phyloP scores from a whole-genome alignment of 352 stramenopile genomes.

The Phytophthora meadii region DNA sequence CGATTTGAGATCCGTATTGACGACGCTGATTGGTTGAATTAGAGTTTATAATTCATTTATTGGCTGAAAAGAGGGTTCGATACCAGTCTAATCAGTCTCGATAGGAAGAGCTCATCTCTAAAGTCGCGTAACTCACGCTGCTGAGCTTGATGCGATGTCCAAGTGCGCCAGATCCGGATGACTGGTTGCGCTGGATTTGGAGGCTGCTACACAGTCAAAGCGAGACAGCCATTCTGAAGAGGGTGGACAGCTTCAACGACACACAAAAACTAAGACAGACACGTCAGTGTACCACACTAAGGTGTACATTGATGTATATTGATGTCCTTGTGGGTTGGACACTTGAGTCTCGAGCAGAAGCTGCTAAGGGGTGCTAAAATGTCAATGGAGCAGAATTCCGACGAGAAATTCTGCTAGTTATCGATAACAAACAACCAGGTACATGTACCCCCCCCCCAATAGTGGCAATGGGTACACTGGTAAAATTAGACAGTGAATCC shows the following conservation, averaged over 20 bases:
- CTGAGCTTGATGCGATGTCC: background rate
- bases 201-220: background rate
- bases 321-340: no score
- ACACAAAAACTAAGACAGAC: background rate
- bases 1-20: constrained; percentile 8
- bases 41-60: background rate
- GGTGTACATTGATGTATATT: no score
- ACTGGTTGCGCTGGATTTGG: constrained; percentile 5
- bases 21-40: constrained; percentile 11
- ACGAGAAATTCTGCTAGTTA: no score
- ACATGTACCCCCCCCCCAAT: no score
- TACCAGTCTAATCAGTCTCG: constrained; percentile 18
- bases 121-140: constrained; percentile 10
- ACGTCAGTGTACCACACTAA: no score
- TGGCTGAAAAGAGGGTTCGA: constrained; percentile 6
- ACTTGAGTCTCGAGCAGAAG: no score
- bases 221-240: background rate
- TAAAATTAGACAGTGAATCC: no score
- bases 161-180: constrained; percentile 5
- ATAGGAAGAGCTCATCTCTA: constrained; percentile 30
- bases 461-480: no score
- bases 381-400: no score
- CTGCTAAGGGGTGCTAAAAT: no score
- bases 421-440: no score
- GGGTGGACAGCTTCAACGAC: background rate